phyloP scores from a whole-genome alignment of 179 eudicot species.

The Corrigiola litoralis region DNA sequence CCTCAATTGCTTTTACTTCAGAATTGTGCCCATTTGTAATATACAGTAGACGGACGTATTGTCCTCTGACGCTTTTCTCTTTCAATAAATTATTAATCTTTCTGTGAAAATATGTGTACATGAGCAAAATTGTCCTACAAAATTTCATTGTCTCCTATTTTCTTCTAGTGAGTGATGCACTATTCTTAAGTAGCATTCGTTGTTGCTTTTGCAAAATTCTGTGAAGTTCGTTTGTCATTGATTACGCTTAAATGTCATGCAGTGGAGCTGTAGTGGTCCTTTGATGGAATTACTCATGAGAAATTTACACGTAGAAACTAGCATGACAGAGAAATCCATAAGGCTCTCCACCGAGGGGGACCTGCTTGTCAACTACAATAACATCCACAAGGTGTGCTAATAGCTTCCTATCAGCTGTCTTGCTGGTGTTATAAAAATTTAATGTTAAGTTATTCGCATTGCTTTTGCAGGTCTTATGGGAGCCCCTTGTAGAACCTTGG shows the following conservation, averaged over 20 bases:
- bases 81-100: too few species aligned
- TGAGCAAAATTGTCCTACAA: background rate
- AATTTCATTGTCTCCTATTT: background rate
- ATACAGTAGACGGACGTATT: too few species aligned
- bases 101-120: too few species aligned
- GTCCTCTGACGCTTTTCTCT: too few species aligned
- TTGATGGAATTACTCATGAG: constrained; percentile 59
- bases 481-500: constrained; percentile 97
- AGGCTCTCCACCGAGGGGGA: constrained; percentile 31
- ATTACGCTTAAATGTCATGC: constrained; percentile 11
- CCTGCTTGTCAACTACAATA: constrained; percentile 77
- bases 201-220: constrained; percentile 6
- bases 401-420: background rate
- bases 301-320: constrained; percentile 36
- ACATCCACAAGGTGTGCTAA: constrained; percentile 72
- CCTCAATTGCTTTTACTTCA: too few species aligned
- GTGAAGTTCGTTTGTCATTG: background rate
- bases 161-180: background rate
- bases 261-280: constrained; percentile 88
- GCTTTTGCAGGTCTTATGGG: constrained; percentile 76
- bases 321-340: constrained; percentile 10
- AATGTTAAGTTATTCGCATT: constrained; percentile 1
- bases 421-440: background rate
- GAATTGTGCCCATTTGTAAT: too few species aligned
- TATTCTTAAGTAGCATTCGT: background rate